Evolutionary conservation across 305 asterid species (phyloP), one percentile per base, ranked within the genome.

Genomic region (Rubia occidens): DNA sequence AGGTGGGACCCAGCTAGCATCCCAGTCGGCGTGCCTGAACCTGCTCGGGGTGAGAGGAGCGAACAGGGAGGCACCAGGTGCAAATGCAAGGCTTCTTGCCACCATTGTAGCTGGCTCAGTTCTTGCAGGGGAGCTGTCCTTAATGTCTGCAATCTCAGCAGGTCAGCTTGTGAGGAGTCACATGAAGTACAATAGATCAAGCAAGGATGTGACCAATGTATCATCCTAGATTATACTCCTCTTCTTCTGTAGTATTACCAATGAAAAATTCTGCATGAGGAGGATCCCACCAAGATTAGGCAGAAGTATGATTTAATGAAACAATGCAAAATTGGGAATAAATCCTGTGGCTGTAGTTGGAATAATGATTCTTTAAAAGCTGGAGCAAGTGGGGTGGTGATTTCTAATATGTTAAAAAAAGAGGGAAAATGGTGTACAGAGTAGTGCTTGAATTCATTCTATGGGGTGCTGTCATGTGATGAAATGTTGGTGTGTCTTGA

Each of bases 1-100:
- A 54, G 87, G 87, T 45, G 87, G 87, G 26, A 83, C 87, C 74
- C 87, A 83, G 61, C 83, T 83, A 20, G 83, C 83, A 53, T 80
- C 87, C 26, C 85, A 83, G 54, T 78, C 87, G 18, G 87, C 87
- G 21, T 83, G 85, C 80, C 59, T 83, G 73, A 83, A 76, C 80
- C 69, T 83, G 71, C 80, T 83, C 15, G 87, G 87, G 43, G 87
- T 83, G 62, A 83, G 78, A 66, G 87, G 87, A 45, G 85, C 87
- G 51, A 80, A 70, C 66, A 76, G 76, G 43, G 87, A 75, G 24
- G 67, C 72, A 54, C 65, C 87, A 14, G 87, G 87, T 11, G 72
- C 85, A 32, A 81, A 83, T 70, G 75, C 87, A 42, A 78, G 85
- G 69, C 87, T 80, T 53, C 75, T 83, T 74, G 85, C 87, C 21